These are phyloP conservation scores for Apiosordaria backusii DNA, from an alignment of 495 filamentous ascomycete species.

Conservation along the genomic window DNA sequence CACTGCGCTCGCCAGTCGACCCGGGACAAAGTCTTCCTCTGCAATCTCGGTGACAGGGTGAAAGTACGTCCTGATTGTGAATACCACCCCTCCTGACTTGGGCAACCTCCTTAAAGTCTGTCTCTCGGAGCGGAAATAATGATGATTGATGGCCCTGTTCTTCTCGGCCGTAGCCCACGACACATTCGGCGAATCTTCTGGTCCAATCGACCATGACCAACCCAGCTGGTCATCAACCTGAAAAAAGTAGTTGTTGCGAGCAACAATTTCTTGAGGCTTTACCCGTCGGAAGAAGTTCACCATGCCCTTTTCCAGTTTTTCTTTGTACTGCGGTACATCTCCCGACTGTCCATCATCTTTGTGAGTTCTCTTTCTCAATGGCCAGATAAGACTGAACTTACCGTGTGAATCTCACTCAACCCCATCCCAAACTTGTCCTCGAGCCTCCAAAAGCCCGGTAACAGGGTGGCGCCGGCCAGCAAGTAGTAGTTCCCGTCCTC, in stretches of 20 bases:
- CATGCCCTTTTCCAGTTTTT: conserved; percentile 82
- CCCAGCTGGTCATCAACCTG: conserved; percentile 70
- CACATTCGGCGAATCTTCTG: conserved; percentile 59
- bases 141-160: conserved; percentile 67
- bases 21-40: conserved; percentile 68
- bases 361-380: not conserved
- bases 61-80: conserved; percentile 79
- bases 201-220: conserved; percentile 73
- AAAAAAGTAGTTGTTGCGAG: conserved; percentile 67
- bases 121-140: conserved; percentile 77
- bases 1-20: conserved; percentile 65
- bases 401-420: conserved; percentile 76
- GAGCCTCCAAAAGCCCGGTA: conserved; percentile 86
- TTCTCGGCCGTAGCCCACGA: conserved; percentile 78
- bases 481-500: conserved; percentile 82
- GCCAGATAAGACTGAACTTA: not conserved
- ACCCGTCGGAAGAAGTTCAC: conserved; percentile 71
- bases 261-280: conserved; percentile 60
- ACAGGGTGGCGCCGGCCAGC: conserved; percentile 71
- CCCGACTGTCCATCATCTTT: conserved; percentile 44
- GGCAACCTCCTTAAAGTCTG: conserved; percentile 74
- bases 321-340: conserved; percentile 70
- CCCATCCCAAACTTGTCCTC: conserved; percentile 83
- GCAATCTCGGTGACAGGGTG: conserved; percentile 63
- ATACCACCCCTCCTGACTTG: conserved; percentile 69